phyloP scores from a whole-genome alignment of 2,329 filamentous ascomycete genomes.

The Trichoderma guizhouense region DNA sequence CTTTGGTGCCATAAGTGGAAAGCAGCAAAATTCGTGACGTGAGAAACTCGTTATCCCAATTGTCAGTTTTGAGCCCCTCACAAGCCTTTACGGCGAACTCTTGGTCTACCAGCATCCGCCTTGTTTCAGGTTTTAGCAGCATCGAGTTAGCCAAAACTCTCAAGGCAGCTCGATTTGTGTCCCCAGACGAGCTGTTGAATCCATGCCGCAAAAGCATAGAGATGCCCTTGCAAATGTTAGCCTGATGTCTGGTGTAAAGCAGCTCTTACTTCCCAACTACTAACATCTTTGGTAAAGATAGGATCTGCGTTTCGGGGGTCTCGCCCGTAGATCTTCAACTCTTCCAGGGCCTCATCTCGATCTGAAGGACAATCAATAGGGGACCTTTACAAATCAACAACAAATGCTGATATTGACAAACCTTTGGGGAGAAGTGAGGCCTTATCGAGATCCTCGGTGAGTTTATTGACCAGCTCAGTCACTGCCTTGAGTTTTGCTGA shows the following conservation, averaged over 20 bases:
- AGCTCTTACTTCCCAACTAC: constrained; percentile 20
- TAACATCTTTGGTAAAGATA: constrained; percentile 77
- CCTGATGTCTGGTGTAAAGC: not conserved
- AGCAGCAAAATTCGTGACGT: constrained; percentile 45
- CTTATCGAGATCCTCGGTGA: constrained; percentile 61
- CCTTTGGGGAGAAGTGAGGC: constrained; percentile 56
- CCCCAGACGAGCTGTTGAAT: constrained; percentile 61
- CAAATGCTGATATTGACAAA: constrained; percentile 36
- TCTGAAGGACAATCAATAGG: constrained; percentile 43
- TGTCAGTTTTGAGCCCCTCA: constrained; percentile 67
- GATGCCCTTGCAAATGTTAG: constrained; percentile 54
- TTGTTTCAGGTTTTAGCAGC: constrained; percentile 51
- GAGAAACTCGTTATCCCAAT: constrained; percentile 82
- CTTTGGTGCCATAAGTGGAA: constrained; percentile 48
- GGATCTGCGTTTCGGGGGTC: constrained; percentile 69
- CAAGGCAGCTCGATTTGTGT: constrained; percentile 70
- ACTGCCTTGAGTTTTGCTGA: constrained; percentile 68
- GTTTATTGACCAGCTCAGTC: constrained; percentile 57
- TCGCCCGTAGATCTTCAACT: constrained; percentile 67
- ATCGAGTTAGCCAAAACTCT: constrained; percentile 77
- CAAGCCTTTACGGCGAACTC: constrained; percentile 62
- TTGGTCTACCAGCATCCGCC: constrained; percentile 38
- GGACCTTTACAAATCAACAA: not conserved
- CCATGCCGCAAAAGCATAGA: constrained; percentile 68
- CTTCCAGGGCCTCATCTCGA: constrained; percentile 57